A percentile compares a stretch with the other conserved stretches of the same genome.
Conservation (phyloP, 2,329 filamentous ascomycete genomes). For the Trichoderma atrobrunneum region DNA sequence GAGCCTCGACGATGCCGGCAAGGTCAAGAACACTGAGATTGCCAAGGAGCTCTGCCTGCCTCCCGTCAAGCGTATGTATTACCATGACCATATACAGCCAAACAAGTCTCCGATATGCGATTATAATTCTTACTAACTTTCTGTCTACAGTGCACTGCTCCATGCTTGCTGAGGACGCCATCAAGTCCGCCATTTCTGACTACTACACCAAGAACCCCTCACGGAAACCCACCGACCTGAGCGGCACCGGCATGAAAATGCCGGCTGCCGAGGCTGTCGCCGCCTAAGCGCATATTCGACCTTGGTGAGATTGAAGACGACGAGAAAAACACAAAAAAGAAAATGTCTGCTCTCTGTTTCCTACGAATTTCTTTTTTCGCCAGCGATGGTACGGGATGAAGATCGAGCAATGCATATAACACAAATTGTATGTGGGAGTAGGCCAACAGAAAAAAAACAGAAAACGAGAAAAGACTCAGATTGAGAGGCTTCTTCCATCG, state of each 20-base stretch:
- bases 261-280: slow-evolving; percentile 47
- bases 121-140: slow-evolving; percentile 29
- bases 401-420: neutral
- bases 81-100: neutral
- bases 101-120: neutral
- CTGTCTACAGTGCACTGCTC: slow-evolving; percentile 75
- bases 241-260: slow-evolving; percentile 68
- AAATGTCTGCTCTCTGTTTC: neutral
- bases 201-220: slow-evolving; percentile 77
- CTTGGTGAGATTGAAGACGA: neutral
- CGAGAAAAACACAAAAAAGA: neutral
- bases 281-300: slow-evolving; percentile 23
- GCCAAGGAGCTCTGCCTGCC: slow-evolving; percentile 91
- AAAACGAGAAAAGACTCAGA: neutral
- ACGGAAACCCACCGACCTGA: slow-evolving; percentile 71
- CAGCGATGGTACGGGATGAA: neutral
- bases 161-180: slow-evolving; percentile 87
- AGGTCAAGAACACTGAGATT: slow-evolving; percentile 96
- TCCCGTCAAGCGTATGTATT: slow-evolving; percentile 74
- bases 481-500: neutral
- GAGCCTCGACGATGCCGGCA: slow-evolving; percentile 86
- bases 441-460: neutral
- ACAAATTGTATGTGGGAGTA: neutral
- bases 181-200: slow-evolving; percentile 85
- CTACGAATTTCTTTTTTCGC: neutral